Percentiles rank a stretch among this genome's conserved stretches.
Conservation (phyloP, 2,329 filamentous ascomycete genomes). For the Pseudopithomyces maydicus region DNA sequence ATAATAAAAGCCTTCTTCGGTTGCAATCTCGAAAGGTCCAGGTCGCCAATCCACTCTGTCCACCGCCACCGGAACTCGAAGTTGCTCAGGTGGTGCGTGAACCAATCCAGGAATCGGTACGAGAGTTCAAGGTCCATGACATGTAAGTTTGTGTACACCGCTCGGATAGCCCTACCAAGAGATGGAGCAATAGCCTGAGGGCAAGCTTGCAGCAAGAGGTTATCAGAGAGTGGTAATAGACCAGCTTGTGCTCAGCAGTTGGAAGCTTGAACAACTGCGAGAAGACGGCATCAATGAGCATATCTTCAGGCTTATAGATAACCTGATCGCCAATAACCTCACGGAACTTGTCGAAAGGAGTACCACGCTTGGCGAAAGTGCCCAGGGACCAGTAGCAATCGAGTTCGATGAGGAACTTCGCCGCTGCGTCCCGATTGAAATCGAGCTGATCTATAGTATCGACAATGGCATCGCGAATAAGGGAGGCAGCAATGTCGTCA, state of each 20-base stretch:
- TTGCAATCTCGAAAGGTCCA: slow-evolving; percentile 75
- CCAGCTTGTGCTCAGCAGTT: slow-evolving; percentile 84
- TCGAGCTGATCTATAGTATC: slow-evolving; percentile 95
- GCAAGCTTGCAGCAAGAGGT: slow-evolving; percentile 96
- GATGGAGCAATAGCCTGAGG: slow-evolving; percentile 96
- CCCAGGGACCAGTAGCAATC: slow-evolving; percentile 91
- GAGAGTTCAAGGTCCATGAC: slow-evolving; percentile 84
- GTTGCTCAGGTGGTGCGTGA: slow-evolving; percentile 95
- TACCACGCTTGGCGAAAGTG: slow-evolving; percentile 92
- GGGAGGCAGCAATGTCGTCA: slow-evolving; percentile 75
- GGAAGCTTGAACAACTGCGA: slow-evolving; percentile 92
- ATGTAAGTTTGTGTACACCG: slow-evolving; percentile 81
- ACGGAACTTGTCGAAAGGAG: slow-evolving; percentile 85
- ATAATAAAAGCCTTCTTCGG: slow-evolving; percentile 93
- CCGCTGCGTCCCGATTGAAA: slow-evolving; percentile 86
- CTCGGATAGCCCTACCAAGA: slow-evolving; percentile 89
- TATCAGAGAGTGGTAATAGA: slow-evolving; percentile 94
- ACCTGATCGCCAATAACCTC: slow-evolving; percentile 68
- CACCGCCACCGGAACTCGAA: slow-evolving; percentile 99
- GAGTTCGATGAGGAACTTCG: slow-evolving; percentile 88
- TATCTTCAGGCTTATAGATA: slow-evolving; percentile 97
- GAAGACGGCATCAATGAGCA: slow-evolving; percentile 96
- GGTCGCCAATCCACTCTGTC: slow-evolving; percentile 91
- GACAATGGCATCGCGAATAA: slow-evolving; percentile 82
- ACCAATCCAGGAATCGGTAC: slow-evolving; percentile 95